phyloP scores from a whole-genome alignment of 306 rosid genomes.

The Calophaca sinica region DNA sequence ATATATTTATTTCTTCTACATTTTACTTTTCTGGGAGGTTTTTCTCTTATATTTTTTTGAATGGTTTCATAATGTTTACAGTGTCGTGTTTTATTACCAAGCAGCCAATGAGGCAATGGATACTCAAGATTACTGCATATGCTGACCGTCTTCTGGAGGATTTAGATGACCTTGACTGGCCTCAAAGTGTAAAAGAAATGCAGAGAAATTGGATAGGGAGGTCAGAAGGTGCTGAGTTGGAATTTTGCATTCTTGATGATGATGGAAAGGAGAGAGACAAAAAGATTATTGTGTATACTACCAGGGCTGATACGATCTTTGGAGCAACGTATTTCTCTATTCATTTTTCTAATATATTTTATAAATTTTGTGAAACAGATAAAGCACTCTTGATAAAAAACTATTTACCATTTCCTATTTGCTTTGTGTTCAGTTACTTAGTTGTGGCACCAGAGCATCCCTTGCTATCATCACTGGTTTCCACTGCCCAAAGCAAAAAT shows the following conservation, averaged over 20 bases:
- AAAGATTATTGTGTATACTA: conserved; percentile 79
- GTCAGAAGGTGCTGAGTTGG: conserved; percentile 97
- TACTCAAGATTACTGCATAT: conserved; percentile 97
- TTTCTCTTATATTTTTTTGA: conserved; percentile 58
- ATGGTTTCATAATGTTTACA: conserved; percentile 75
- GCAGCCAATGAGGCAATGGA: conserved; percentile 99
- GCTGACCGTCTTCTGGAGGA: conserved; percentile 98
- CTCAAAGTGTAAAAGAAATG: conserved; percentile 97
- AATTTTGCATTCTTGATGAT: conserved; percentile 70
- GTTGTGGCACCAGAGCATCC: conserved; percentile 95
- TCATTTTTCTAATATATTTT: conserved; percentile 43
- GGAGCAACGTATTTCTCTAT: conserved; percentile 89
- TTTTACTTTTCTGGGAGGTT: conserved; percentile 23
- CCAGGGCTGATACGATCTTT: conserved; percentile 96
- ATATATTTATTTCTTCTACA: conserved; percentile 32
- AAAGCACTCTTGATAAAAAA: conserved; percentile 33
- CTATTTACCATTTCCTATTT: conserved; percentile 34
- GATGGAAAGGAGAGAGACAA: conserved; percentile 75
- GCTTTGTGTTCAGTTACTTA: conserved; percentile 70
- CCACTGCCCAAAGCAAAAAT: conserved; percentile 63
- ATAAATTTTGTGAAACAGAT: conserved; percentile 37
- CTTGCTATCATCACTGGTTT: conserved; percentile 67
- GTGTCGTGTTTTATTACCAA: conserved; percentile 90
- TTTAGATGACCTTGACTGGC: conserved; percentile 94
- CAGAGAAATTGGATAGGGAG: conserved; percentile 99